Evolutionary conservation across 2,329 filamentous ascomycete genomes (phyloP), one percentile per base, ranked within the genome.

Genomic region (Aspergillus sp.): DNA sequence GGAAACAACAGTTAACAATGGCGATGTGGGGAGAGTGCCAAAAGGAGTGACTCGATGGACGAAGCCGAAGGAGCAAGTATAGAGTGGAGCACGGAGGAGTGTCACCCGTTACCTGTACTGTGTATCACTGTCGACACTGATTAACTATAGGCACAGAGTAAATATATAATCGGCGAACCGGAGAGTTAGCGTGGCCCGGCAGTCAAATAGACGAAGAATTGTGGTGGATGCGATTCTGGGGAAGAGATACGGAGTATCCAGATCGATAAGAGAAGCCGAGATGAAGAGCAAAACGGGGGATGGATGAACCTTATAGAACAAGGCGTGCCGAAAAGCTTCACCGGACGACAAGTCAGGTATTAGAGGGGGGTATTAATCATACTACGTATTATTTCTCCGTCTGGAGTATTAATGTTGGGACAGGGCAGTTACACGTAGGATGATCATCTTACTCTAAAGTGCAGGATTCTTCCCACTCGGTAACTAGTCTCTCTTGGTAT

Each of bases 311-410:
- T 44, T 34, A 53, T 24, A 40, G 33, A 47, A 33, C 44, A 54
- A 24, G 50, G 50, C 40, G 17, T 42, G 27, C 24, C 22, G 15
- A 54, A 53, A 54, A 42, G 52, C 52, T 54, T 54, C 52, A 54
- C 52, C 52, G 52, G 44, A 54, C 44, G 51, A 54, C 51, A 24
- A 54, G 19, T 46, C 20, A 42, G 51, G 51, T 13, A 11, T 42
- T 51, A 51, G 19, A 51, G 20, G 8, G 41, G 48, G 37, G 19
- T 41, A 40, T 34, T 54, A 46, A n/a, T 22, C 15, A 24, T 41
- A 41, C 9, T 51, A 20, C 20, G 20, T 20, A 41, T 11, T 51
- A 51, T 51, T 52, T 52, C 39, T 46, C 51, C 41, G 30, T 24
- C n/a, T 30, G 46, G 24, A 17, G 30, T n/a, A 30, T 30, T 20